A percentile compares a stretch with the other conserved stretches of the same genome.
These are phyloP conservation scores for Nicotiana sylvestris DNA, from an alignment of 257 asterid species.

Conservation along the genomic window DNA sequence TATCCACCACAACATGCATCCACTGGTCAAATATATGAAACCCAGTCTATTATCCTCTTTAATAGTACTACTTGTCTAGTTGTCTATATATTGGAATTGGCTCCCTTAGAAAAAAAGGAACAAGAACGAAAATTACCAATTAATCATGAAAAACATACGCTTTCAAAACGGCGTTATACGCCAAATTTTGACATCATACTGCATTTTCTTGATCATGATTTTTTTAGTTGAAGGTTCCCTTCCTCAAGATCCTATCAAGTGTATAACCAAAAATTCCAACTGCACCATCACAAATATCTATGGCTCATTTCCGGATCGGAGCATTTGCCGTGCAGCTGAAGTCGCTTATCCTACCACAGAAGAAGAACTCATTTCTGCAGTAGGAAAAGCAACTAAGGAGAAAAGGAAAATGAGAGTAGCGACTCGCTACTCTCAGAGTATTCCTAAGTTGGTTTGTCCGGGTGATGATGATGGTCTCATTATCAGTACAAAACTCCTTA, in stretches of 20 bases:
- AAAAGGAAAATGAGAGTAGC: slow-evolving; percentile 40
- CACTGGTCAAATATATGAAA: too few species aligned
- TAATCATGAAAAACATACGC: not conserved
- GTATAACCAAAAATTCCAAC: slow-evolving; percentile 23
- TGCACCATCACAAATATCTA: slow-evolving; percentile 61
- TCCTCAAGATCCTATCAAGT: slow-evolving; percentile 54
- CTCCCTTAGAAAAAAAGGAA: too few species aligned
- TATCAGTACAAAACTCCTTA: slow-evolving; percentile 42
- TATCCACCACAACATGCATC: too few species aligned
- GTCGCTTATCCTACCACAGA: slow-evolving; percentile 48
- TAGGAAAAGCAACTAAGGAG: slow-evolving; percentile 36
- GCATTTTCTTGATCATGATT: not conserved
- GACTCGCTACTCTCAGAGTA: slow-evolving; percentile 59
- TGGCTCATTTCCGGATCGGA: slow-evolving; percentile 57
- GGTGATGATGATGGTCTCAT: slow-evolving; percentile 52
- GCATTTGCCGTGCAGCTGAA: slow-evolving; percentile 41
- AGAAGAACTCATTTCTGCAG: slow-evolving; percentile 38
- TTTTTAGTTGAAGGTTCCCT: slow-evolving; percentile 23
- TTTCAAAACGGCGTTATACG: too few species aligned
- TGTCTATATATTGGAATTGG: too few species aligned
- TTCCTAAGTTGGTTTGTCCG: slow-evolving; percentile 57
- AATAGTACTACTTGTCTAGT: too few species aligned
- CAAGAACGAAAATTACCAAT: too few species aligned
- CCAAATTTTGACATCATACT: too few species aligned
- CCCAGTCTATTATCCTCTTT: too few species aligned